phyloP scores from a whole-genome alignment of 2,329 filamentous ascomycete genomes.

The Pyricularia grisea region DNA sequence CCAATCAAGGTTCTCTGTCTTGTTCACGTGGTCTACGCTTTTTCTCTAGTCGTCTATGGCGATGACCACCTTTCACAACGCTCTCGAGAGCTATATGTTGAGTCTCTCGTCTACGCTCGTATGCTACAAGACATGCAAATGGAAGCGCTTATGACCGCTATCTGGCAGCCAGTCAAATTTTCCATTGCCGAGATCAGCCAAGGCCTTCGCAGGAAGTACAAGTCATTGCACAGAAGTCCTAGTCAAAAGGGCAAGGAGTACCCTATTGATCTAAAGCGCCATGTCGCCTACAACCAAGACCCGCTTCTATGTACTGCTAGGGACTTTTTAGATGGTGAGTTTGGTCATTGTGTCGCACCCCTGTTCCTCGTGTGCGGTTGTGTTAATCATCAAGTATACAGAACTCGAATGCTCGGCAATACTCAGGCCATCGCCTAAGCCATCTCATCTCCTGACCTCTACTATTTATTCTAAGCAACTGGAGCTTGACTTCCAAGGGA shows the following conservation, averaged over 20 bases:
- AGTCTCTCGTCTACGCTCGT: slow-evolving; percentile 34
- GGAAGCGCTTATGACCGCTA: slow-evolving; percentile 20
- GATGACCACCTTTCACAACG: slow-evolving; percentile 23
- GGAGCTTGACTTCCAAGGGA: slow-evolving; percentile 14
- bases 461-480: slow-evolving; percentile 32
- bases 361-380: not conserved
- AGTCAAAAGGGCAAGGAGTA: slow-evolving; percentile 33
- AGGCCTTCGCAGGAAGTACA: slow-evolving; percentile 15
- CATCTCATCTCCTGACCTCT: slow-evolving; percentile 27
- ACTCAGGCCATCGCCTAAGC: slow-evolving; percentile 16
- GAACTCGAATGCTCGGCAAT: slow-evolving; percentile 38
- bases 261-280: not conserved
- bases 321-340: slow-evolving; percentile 42
- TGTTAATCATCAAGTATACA: slow-evolving; percentile 13
- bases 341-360: not conserved
- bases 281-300: slow-evolving; percentile 18
- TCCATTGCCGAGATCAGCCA: slow-evolving; percentile 18
- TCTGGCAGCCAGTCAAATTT: slow-evolving; percentile 38
- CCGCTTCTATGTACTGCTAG: slow-evolving; percentile 29
- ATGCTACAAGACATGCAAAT: slow-evolving; percentile 31
- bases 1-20: slow-evolving; percentile 39
- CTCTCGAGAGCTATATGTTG: slow-evolving; percentile 32
- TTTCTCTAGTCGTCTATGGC: slow-evolving; percentile 36
- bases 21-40: slow-evolving; percentile 40
- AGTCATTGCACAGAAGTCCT: slow-evolving; percentile 12